Base-by-base conservation (phyloP, 1,284 basidiomycete genomes). In the Phlebopus sp. region DNA sequence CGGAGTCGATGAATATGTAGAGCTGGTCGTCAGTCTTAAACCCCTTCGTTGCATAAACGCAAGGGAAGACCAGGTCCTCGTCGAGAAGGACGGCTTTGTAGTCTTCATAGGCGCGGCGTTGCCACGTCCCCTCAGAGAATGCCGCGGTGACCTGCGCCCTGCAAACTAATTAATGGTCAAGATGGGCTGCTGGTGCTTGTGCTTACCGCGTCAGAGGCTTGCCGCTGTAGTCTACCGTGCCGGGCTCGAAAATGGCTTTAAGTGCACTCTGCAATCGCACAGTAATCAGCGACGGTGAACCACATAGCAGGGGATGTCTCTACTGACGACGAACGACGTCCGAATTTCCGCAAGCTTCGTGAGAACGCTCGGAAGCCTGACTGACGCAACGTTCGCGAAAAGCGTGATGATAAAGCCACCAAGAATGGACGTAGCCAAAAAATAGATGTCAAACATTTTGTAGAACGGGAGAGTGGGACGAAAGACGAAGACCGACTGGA, bases 1-100 rank as follows among this genome's bases (percentile, higher is more conserved):
- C 58, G 2, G 58, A 59, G 37, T 57, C 55, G 36, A 58, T 55
- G 39, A 58, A 58, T 27, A 59, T 21, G 46, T 58, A 58, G 13
- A 52, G 31, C 19, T 58, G 56, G 6, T 57, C 53, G 7, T 59
- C 56, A 5, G 49, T 52, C 35, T 58, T 59, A 37, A 59, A 58
- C 9, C 56, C 56, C 30, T 59, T 58, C 19, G 58, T 52, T 1
- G 56, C 58, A 2, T 59, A 58, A 29, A 59, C 38, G 50, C 58
- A 58, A 13, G 58, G 55, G 38, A 60, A 59, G 6, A 59, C 31
- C 10, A 57, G 19, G 5, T 59, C 55, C 31, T 58, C 47, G 19
- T 58, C 58, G 25, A 58, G 52, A 17, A 59, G 53, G n/a, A 58
- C 56, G 14, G 31, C 51, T 15, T 46, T 59, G 39, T 50, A 58